Percentiles rank a stretch among this genome's conserved stretches.
These are phyloP conservation scores for Lasiodiplodia gonubiensis DNA, from an alignment of 2,329 filamentous ascomycete species.

Conservation along the genomic window DNA sequence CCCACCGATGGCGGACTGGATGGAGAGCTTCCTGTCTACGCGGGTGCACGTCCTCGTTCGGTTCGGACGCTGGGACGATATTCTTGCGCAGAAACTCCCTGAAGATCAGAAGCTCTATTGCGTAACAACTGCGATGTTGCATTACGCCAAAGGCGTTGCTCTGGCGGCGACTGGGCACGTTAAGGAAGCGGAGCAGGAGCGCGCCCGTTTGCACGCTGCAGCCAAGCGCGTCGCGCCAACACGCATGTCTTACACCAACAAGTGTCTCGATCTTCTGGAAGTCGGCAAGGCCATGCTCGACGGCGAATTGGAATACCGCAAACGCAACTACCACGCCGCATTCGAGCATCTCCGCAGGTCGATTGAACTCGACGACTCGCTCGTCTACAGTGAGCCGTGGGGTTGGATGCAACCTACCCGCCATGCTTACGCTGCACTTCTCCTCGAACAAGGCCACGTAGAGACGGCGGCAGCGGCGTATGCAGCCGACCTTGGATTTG, in stretches of 20 bases:
- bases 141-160: constrained; percentile 73
- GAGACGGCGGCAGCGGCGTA: constrained; percentile 47
- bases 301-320: constrained; percentile 75
- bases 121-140: constrained; percentile 69
- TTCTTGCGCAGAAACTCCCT: constrained; percentile 64
- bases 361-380: constrained; percentile 64
- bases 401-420: constrained; percentile 78
- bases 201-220: constrained; percentile 58
- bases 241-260: constrained; percentile 73
- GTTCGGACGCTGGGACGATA: constrained; percentile 74
- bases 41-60: constrained; percentile 72
- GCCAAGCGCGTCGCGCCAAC: constrained; percentile 60
- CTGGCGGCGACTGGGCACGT: constrained; percentile 63
- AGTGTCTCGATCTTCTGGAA: constrained; percentile 65
- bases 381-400: constrained; percentile 75
- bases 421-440: constrained; percentile 72
- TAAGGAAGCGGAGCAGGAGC: constrained; percentile 55
- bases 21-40: constrained; percentile 73
- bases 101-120: constrained; percentile 67
- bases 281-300: constrained; percentile 69
- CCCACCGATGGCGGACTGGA: constrained; percentile 79
- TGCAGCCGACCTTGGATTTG: constrained; percentile 49
- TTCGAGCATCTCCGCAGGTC: constrained; percentile 65
- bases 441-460: constrained; percentile 66
- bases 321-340: constrained; percentile 61